Percentiles rank a stretch among this genome's conserved stretches.
Conservation (phyloP, 208 protist species). For the Acanthamoeba castellanii region DNA sequence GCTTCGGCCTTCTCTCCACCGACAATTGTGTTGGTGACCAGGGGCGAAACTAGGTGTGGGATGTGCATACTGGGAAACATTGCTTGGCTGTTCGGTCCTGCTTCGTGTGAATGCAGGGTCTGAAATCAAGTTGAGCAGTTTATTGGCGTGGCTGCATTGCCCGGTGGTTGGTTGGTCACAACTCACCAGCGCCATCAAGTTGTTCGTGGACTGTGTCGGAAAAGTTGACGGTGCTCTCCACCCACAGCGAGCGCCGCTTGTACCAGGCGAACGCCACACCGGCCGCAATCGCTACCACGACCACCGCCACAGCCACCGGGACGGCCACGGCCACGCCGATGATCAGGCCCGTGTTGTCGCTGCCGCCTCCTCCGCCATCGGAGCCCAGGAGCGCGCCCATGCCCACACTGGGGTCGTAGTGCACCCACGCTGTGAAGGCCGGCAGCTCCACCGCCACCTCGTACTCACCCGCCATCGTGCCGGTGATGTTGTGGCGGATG, state of each 20-base stretch:
- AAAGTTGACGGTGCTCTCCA: too few species aligned
- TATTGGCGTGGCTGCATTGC: too few species aligned
- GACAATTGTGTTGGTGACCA: too few species aligned
- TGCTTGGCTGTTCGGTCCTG: too few species aligned
- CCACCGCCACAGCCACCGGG: not conserved
- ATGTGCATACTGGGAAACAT: too few species aligned
- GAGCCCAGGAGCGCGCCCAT: not conserved
- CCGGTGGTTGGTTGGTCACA: too few species aligned
- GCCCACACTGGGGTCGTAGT: not conserved
- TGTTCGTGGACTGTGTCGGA: too few species aligned
- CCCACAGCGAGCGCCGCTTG: not conserved
- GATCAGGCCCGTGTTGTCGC: not conserved
- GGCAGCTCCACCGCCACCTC: not conserved
- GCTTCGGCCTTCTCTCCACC: too few species aligned
- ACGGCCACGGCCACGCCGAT: not conserved
- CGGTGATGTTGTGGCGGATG: not conserved
- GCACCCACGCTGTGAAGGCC: not conserved
- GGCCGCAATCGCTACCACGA: not conserved
- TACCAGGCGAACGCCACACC: not conserved
- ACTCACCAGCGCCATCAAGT: too few species aligned
- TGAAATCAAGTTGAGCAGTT: too few species aligned
- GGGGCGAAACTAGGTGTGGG: too few species aligned
- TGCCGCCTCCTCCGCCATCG: not conserved
- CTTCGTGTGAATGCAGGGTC: too few species aligned
- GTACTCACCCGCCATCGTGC: not conserved